Evolutionary conservation across 208 protist species (phyloP).

Genomic region (Wallacemonas sp.): DNA sequence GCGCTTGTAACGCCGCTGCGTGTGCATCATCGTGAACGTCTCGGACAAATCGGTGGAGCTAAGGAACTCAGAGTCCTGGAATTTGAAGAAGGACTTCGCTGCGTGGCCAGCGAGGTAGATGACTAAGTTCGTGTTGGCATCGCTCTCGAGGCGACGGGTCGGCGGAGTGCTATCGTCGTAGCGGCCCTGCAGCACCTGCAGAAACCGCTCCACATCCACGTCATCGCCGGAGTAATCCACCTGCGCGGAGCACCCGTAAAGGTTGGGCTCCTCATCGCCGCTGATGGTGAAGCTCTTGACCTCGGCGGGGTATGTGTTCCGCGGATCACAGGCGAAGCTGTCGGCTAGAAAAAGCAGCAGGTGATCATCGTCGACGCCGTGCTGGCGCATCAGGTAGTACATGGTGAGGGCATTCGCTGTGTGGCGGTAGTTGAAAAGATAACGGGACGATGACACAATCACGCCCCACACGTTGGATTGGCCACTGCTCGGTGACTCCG

Average conservation of each 20-base stretch:
- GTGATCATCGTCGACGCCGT: slow-evolving; percentile 95
- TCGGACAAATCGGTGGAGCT: slow-evolving; percentile 90
- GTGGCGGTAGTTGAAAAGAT: slow-evolving; percentile 99
- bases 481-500: neutral
- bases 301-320: slow-evolving; percentile 91
- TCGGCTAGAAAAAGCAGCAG: slow-evolving; percentile 98
- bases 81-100: slow-evolving; percentile 97
- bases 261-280: slow-evolving; percentile 33
- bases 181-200: slow-evolving; percentile 94
- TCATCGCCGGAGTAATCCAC: slow-evolving; percentile 98
- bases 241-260: slow-evolving; percentile 94
- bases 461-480: slow-evolving; percentile 93
- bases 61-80: slow-evolving; percentile 95
- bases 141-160: slow-evolving; percentile 93
- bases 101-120: slow-evolving; percentile 97
- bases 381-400: slow-evolving; percentile 94
- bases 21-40: slow-evolving; percentile 95
- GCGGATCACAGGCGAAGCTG: slow-evolving; percentile 97
- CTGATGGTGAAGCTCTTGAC: slow-evolving; percentile 52
- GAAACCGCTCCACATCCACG: slow-evolving; percentile 96
- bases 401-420: slow-evolving; percentile 96
- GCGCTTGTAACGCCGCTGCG: slow-evolving; percentile 92
- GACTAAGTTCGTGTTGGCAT: slow-evolving; percentile 96
- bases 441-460: slow-evolving; percentile 94
- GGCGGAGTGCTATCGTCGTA: slow-evolving; percentile 91